phyloP scores from a whole-genome alignment of 305 asterid genomes.

The Euphrasia arctica region DNA sequence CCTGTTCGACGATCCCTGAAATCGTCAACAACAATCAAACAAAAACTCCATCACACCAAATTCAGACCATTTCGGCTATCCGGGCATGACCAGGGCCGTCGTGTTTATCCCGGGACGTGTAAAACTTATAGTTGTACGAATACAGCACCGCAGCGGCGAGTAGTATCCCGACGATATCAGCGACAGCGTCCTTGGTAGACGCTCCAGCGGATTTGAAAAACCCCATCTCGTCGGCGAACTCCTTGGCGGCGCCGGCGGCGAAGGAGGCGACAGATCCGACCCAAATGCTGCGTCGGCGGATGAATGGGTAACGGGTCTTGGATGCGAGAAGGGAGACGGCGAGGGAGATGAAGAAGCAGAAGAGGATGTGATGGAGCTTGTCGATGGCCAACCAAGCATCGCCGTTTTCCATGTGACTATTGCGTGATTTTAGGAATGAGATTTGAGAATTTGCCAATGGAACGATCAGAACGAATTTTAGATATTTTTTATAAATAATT shows the following conservation, averaged over 20 bases:
- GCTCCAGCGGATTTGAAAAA: conserved; percentile 82
- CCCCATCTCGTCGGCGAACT: conserved; percentile 80
- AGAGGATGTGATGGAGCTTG: conserved; percentile 64
- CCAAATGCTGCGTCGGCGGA: conserved; percentile 67
- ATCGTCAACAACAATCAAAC: background rate
- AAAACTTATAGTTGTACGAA: conserved; percentile 26
- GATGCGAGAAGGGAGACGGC: conserved; percentile 43
- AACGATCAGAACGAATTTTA: too few relatives aligned
- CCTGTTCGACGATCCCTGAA: conserved; percentile 19
- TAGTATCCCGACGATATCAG: conserved; percentile 59
- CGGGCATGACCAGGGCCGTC: conserved; percentile 28
- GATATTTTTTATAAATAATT: too few relatives aligned
- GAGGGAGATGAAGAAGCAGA: conserved; percentile 65
- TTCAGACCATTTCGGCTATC: conserved; percentile 56
- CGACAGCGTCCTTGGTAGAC: conserved; percentile 67
- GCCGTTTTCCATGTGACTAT: conserved; percentile 54
- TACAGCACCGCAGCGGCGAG: conserved; percentile 47
- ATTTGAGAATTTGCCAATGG: too few relatives aligned
- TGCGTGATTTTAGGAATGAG: too few relatives aligned
- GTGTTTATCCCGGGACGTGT: conserved; percentile 26
- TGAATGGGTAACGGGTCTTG: conserved; percentile 45
- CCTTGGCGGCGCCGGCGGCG: conserved; percentile 74
- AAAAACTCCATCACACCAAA: background rate
- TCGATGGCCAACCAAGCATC: conserved; percentile 84
- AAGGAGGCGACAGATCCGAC: conserved; percentile 66